Base-by-base conservation (phyloP, 1,284 basidiomycete genomes). In the Cutaneotrichosporon sp. region DNA sequence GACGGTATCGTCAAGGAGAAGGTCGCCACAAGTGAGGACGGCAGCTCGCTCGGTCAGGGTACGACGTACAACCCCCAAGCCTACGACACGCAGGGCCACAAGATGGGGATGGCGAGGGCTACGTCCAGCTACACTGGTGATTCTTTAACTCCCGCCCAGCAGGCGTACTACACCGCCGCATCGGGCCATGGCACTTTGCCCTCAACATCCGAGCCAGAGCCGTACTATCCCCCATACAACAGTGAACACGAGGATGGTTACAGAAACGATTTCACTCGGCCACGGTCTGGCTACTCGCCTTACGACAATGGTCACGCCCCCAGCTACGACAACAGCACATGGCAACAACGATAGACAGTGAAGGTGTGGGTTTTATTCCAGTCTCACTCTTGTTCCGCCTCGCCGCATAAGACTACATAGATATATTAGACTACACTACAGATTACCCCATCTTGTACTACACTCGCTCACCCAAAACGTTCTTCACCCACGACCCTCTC, bases 1-100 rank as follows among this genome's bases (percentile, higher is more conserved):
- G 39, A 22, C 38, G 22, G 24, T 14, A 19, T 31, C 32, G 25
- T 33, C n/a, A 43, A 54, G 25, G 48, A 46, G 37, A 34, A 49
- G 41, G n/a, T 24, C n/a, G n/a, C n/a, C 32, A 43, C 22, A 34
- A 42, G 25, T 10, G 42, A 44, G 6, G 27, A 31, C 17, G 31
- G 42, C 42, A 19, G 5, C 14, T 9, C 31, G 22, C 37, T 38
- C 22, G 38, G 27, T 25, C 35, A 46, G n/a, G n/a, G n/a, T n/a
- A n/a, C n/a, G n/a, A n/a, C n/a, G n/a, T n/a, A n/a, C n/a, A n/a
- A n/a, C n/a, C n/a, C n/a, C n/a, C n/a, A n/a, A n/a, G n/a, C n/a
- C 3, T 19, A 32, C 42, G 11, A 44, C 20, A 29, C 27, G 4
- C 32, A 34, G 12, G 32, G 22, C 19, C 25, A 25, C 44, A 35